Evolutionary conservation across 352 stramenopile species (phyloP).

Genomic region (Globisporangium spiculum): DNA sequence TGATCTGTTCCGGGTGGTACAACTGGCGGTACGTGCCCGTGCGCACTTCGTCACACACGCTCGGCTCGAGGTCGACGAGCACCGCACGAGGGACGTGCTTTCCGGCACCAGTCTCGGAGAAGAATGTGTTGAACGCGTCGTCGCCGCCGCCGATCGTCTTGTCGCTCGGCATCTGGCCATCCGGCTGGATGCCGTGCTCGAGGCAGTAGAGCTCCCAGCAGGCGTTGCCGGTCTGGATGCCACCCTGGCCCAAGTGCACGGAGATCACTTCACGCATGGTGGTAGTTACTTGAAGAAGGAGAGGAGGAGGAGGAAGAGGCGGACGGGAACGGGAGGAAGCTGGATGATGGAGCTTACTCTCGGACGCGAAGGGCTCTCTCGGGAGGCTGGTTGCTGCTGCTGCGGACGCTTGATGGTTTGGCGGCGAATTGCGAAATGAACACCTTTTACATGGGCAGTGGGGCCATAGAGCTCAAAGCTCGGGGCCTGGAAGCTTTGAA

Average conservation of each 20-base stretch:
- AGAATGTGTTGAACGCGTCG: conserved; percentile 98
- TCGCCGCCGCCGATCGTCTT: conserved; percentile 92
- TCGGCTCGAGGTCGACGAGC: conserved; percentile 97
- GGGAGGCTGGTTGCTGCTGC: not conserved
- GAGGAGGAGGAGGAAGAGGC: not conserved
- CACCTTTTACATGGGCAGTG: not conserved
- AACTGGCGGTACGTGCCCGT: conserved; percentile 95
- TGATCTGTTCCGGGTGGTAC: conserved; percentile 98
- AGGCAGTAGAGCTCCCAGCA: conserved; percentile 86
- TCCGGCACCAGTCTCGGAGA: conserved; percentile 90
- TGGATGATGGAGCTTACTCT: conserved; percentile 74
- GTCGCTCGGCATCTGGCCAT: conserved; percentile 92
- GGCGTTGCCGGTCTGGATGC: conserved; percentile 84
- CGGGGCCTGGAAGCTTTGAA: not conserved
- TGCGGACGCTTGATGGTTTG: conserved; percentile 8
- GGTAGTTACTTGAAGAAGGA: not conserved
- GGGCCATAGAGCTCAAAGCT: not conserved
- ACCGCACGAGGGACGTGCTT: conserved; percentile 98
- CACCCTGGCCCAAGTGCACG: conserved; percentile 85
- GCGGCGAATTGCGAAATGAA: conserved; percentile 11
- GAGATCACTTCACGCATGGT: conserved; percentile 80
- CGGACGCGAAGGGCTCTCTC: conserved; percentile 3
- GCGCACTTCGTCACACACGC: conserved; percentile 97
- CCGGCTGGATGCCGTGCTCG: conserved; percentile 89
- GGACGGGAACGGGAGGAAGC: conserved; percentile 42